A percentile compares a stretch with the other conserved stretches of the same genome.
Evolutionary conservation across 306 rosid species (phyloP).

Genomic region (Castanea sativa): DNA sequence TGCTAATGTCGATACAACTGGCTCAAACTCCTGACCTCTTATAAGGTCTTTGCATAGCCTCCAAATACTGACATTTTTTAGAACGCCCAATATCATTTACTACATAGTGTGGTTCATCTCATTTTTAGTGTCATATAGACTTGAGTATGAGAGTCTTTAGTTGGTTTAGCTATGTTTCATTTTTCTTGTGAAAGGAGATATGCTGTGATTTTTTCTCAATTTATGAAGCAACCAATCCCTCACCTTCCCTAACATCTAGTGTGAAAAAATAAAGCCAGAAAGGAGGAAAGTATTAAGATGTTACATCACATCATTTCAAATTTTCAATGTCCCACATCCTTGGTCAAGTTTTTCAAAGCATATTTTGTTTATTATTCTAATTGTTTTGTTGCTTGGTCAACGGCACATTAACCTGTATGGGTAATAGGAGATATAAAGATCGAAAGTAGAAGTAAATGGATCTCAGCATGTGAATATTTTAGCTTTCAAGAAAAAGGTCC

Average conservation of each 20-base stretch:
- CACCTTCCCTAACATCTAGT: not conserved
- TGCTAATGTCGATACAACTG: not conserved
- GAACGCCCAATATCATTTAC: not conserved
- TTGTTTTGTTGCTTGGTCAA: not conserved
- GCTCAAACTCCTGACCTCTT: not conserved
- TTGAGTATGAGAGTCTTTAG: not conserved
- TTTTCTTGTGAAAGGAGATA: not conserved
- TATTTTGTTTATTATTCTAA: not conserved
- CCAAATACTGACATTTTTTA: not conserved
- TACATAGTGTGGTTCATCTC: not conserved
- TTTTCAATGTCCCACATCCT: conserved; percentile 13
- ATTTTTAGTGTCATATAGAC: not conserved
- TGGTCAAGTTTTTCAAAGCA: conserved; percentile 6
- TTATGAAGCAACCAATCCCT: not conserved
- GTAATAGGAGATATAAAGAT: not conserved
- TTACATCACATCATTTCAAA: not conserved
- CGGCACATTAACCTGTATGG: not conserved
- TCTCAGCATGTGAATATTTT: conserved; percentile 4
- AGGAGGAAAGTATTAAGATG: not conserved
- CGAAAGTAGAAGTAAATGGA: not conserved
- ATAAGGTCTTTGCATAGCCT: not conserved
- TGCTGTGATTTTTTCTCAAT: not conserved
- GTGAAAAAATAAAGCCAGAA: not conserved
- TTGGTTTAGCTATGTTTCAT: not conserved
- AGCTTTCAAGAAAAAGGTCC: not conserved